Conservation (phyloP, 139 green algal species). For the Dunaliella primolecta region DNA sequence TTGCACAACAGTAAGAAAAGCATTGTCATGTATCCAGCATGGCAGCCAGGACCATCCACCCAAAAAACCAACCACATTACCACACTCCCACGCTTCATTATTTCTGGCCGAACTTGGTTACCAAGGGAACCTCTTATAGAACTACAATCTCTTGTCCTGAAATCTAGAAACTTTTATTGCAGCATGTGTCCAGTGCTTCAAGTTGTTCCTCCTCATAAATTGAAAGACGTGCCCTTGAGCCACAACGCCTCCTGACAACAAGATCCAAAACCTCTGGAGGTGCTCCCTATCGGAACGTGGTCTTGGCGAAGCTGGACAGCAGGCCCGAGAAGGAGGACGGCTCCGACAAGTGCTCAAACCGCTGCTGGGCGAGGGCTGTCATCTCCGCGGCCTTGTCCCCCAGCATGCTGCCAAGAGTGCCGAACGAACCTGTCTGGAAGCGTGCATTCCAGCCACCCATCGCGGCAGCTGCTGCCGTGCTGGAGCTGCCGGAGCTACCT, state of each 20-base stretch:
- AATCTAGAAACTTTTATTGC: too few species aligned
- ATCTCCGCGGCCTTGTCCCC: slow-evolving; percentile 56
- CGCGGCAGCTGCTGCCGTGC: slow-evolving; percentile 23
- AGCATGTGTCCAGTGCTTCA: neutral
- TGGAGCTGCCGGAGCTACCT: neutral
- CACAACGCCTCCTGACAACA: neutral
- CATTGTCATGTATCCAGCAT: too few species aligned
- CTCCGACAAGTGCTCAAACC: slow-evolving; percentile 28
- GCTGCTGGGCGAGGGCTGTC: slow-evolving; percentile 46
- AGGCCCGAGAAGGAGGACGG: neutral
- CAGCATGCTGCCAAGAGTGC: slow-evolving; percentile 37
- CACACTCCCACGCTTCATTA: too few species aligned
- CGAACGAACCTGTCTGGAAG: slow-evolving; percentile 34
- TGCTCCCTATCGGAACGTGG: neutral
- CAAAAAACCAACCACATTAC: too few species aligned
- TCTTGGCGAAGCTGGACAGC: slow-evolving; percentile 14
- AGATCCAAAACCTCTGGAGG: neutral
- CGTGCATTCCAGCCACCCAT: slow-evolving; percentile 39
- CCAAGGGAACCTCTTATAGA: too few species aligned
- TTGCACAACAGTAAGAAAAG: too few species aligned
- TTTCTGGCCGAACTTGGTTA: too few species aligned
- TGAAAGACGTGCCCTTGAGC: neutral
- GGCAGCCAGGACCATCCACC: too few species aligned
- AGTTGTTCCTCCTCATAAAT: neutral
- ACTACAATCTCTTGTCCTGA: too few species aligned